These are phyloP conservation scores for Meyerozyma elateridarum DNA, from an alignment of 1,139 yeast species.

Conservation along the genomic window DNA sequence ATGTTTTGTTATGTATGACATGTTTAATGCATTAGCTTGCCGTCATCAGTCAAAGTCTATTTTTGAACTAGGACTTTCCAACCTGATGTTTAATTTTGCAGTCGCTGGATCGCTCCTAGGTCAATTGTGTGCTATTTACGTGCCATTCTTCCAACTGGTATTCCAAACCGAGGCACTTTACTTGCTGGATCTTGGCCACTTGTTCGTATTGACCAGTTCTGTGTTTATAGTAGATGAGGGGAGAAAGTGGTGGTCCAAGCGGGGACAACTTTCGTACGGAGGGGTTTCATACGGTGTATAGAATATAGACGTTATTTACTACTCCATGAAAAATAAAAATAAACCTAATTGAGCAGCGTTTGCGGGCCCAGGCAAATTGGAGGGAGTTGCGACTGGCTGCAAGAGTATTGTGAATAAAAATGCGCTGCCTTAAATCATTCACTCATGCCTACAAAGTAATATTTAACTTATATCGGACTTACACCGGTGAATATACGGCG, in stretches of 20 bases:
- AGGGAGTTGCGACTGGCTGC: no score
- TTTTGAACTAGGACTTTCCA: slow-evolving; percentile 69
- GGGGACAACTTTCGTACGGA: neutral
- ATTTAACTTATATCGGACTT: no score
- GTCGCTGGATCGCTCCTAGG: slow-evolving; percentile 87
- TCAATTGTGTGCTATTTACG: slow-evolving; percentile 88
- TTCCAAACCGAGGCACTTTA: slow-evolving; percentile 91
- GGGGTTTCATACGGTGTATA: slow-evolving; percentile 2
- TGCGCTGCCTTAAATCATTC: no score
- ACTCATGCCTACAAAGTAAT: no score
- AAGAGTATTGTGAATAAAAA: no score
- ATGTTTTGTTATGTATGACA: slow-evolving; percentile 88
- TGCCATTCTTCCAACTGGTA: slow-evolving; percentile 84
- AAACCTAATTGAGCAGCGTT: no score
- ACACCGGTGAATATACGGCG: no score
- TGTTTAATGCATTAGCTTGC: slow-evolving; percentile 93
- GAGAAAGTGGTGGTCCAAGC: slow-evolving; percentile 47
- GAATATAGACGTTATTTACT: neutral
- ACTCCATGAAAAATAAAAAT: no score
- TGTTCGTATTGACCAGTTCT: slow-evolving; percentile 62
- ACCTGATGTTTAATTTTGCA: slow-evolving; percentile 89
- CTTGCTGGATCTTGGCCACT: slow-evolving; percentile 59
- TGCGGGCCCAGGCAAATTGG: no score
- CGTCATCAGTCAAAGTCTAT: slow-evolving; percentile 82
- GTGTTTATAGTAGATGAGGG: slow-evolving; percentile 84